Evolutionary conservation across 164 flowering plant genomes (phyloP), one percentile per base, ranked within the genome.

Genomic region (Annona squamosa): DNA sequence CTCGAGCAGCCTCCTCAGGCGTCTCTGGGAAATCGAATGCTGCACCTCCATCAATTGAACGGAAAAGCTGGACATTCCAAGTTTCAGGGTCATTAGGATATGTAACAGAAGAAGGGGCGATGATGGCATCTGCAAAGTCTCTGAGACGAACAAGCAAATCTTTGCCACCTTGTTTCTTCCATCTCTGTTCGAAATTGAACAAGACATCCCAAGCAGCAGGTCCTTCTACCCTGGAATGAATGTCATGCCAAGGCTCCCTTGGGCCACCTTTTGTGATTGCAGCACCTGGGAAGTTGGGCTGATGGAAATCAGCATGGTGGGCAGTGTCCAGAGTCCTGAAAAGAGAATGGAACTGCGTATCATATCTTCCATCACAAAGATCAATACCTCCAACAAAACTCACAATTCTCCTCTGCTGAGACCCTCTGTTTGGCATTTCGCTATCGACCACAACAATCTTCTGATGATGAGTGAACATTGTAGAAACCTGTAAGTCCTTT

Each of bases 401-500:
- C 75, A 88, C 87, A 65, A 91, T 87, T 71, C 88, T 84, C 75
- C 94, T 79, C 71, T 76, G 81, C 7, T 83, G 69, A 3, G 76
- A 65, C 3, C 75, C 83, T 46, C 78, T 74, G 62, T 67, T 68
- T 2, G 86, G 87, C 84, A 85, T 67, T 44, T 75, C 87, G 71
- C 78, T 67, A 62, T 91, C 97, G 48, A 87, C 94, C 42, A 87
- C 85, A 64, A 91, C 79, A 65, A 79, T 82, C 84, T 91, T 91
- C 78, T 91, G 97, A 72, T 91, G 97, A 68, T 91, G 97, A 71
- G 94, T 88, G 74, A 91, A 91, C 94, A 91, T 90, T 12, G 91
- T 86, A 2, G 90, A 78, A 46, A 88, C 82, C 63, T 85, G 82
- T n/a, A 90, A 70, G 62, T 85, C 85, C 70, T 88, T 94, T 43